These are phyloP conservation scores for Leishmania lainsoni DNA, from an alignment of 208 protist species.

Conservation along the genomic window DNA sequence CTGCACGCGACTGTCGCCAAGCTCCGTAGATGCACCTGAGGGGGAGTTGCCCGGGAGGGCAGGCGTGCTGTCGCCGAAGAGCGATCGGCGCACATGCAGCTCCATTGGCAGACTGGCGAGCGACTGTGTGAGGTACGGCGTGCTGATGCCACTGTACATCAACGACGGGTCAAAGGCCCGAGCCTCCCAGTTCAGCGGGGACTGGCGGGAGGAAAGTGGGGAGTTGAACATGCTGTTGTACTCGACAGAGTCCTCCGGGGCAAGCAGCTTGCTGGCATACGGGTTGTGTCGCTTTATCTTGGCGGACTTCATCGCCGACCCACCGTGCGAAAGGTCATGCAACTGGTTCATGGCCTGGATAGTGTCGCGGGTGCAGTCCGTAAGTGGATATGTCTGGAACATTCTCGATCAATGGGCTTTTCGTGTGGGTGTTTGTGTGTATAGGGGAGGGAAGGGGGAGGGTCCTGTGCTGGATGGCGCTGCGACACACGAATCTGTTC, in stretches of 20 bases:
- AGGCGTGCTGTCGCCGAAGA: constrained; percentile 23
- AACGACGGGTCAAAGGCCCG: constrained; percentile 25
- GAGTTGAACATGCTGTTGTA: constrained; percentile 29
- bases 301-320: constrained; percentile 13
- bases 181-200: constrained; percentile 34
- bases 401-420: constrained; percentile 13
- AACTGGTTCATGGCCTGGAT: constrained; percentile 63
- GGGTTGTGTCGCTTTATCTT: constrained; percentile 60
- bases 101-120: constrained; percentile 21
- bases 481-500: not conserved
- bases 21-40: constrained; percentile 1
- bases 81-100: constrained; percentile 14
- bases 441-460: too few relatives aligned
- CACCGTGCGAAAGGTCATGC: constrained; percentile 14
- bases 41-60: not conserved
- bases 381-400: constrained; percentile 32
- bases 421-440: not conserved
- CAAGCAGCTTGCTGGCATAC: constrained; percentile 54
- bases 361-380: constrained; percentile 66
- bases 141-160: constrained; percentile 29
- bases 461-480: not conserved
- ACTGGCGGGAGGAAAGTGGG: constrained; percentile 19
- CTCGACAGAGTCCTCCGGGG: constrained; percentile 41
- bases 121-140: constrained; percentile 22
- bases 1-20: not conserved